Base-by-base conservation (phyloP, 177 flowering plant genomes). In the Vitis hybrid region DNA sequence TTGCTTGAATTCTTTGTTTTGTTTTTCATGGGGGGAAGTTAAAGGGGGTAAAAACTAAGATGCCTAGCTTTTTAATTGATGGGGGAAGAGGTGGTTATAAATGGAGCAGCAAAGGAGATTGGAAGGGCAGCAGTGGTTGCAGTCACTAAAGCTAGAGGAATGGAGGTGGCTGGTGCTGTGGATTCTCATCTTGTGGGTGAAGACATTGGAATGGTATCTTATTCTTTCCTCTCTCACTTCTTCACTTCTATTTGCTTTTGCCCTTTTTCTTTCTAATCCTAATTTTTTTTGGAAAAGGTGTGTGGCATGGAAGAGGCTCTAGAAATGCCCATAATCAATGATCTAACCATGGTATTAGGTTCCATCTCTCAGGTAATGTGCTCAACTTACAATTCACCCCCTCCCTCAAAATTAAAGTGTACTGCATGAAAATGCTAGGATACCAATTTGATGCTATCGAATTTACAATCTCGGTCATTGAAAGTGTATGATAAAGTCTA, bases 81-180 rank as follows among this genome's bases (percentile, higher is more conserved):
- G 47, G 44, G 75, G 54, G 50, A 76, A 81, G 57, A 93, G 95
- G 97, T 93, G 18, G 78, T 90, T 28, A 79, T 94, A 52, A 90
- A 92, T 84, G 98, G 98, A 74, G 98, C 92, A 75, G 88, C 95
- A 14, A 90, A 94, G 83, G 98, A 94, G 59, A 92, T 94, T 64
- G 98, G 97, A 17, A 84, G 84, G 74, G 97, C 95, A 64, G 97
- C 97, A 10, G 87, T 90, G 12, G 51, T 86, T 66, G 95, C 97
- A 75, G 90, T 94, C 20, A 86, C 92, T 3, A 89, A 80, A 80
- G 97, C 94, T 22, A 85, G 95, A 86, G 97, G 98, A 70, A 88
- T 92, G 95, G 98, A 94, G 76, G 76, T 94, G 11, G 97, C 98
- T 76, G 98, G 94, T 62, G 98, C 97, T 3, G 89, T 94, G 52